These are phyloP conservation scores for Cryphonectria japonica DNA, from an alignment of 2,329 filamentous ascomycete species.

Conservation along the genomic window DNA sequence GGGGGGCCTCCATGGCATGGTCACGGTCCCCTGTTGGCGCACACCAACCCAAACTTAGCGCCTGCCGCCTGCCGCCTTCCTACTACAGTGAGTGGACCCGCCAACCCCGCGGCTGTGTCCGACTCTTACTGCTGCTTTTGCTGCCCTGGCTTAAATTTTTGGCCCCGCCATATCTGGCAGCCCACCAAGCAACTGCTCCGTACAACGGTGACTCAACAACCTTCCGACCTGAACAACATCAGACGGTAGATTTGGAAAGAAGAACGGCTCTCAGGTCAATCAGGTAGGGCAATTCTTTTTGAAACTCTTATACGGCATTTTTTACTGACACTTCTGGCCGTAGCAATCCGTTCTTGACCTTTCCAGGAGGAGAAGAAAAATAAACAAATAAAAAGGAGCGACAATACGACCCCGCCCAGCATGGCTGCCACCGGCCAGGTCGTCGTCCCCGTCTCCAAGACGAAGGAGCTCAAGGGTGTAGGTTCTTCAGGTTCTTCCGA, in stretches of 20 bases:
- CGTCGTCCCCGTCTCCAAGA: conserved; percentile 58
- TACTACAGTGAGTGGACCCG: conserved; percentile 14
- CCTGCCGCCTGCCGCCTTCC: background rate
- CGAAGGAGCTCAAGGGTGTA: conserved; percentile 64
- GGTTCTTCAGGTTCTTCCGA: conserved; percentile 40
- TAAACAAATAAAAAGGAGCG: background rate
- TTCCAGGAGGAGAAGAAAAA: background rate
- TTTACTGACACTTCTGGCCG: background rate
- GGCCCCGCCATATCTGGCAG: conserved; percentile 20
- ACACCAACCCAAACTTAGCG: background rate
- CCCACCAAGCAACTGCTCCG: background rate
- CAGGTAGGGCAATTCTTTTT: background rate
- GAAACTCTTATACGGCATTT: too few relatives aligned
- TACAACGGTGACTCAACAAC: conserved; percentile 26
- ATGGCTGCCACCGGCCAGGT: conserved; percentile 59
- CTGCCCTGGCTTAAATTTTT: conserved; percentile 28
- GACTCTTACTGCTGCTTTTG: background rate
- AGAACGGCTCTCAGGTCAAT: conserved; percentile 5
- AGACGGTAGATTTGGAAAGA: background rate
- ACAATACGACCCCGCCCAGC: conserved; percentile 18
- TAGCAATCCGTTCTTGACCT: background rate
- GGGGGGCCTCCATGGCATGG: background rate
- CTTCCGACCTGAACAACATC: conserved; percentile 4
- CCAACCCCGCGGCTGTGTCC: conserved; percentile 24
- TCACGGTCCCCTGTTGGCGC: conserved; percentile 10